Conservation (phyloP, 805 yeast genomes). For the Candida stauntonica region DNA sequence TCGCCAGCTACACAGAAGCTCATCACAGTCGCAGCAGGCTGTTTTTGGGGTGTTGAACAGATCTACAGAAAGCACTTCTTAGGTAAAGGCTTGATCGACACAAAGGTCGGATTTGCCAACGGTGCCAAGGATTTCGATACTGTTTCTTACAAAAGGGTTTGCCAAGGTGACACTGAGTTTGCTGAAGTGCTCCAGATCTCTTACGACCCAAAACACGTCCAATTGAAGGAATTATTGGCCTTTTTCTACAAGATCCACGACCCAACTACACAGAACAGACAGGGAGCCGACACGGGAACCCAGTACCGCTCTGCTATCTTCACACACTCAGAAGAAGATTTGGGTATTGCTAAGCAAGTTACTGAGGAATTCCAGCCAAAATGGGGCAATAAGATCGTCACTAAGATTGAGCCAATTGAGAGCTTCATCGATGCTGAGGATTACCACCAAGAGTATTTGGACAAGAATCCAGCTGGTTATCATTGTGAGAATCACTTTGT, state of each 20-base stretch:
- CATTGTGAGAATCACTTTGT: conserved; percentile 87
- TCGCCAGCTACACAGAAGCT: conserved; percentile 45
- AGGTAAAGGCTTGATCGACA: conserved; percentile 62
- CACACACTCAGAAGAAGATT: conserved; percentile 47
- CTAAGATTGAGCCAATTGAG: conserved; percentile 62
- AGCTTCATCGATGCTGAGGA: conserved; percentile 93
- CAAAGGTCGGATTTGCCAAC: conserved; percentile 88
- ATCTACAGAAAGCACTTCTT: conserved; percentile 69
- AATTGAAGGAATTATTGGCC: conserved; percentile 60
- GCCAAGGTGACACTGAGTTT: conserved; percentile 63
- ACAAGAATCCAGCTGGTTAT: conserved; percentile 79
- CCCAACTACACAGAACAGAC: conserved; percentile 78
- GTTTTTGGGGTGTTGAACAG: conserved; percentile 90
- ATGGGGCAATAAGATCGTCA: conserved; percentile 67
- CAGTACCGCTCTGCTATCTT: conserved; percentile 88
- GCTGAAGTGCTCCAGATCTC: conserved; percentile 86
- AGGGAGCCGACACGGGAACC: conserved; percentile 86
- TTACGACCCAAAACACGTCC: conserved; percentile 65
- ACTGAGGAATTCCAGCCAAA: conserved; percentile 57
- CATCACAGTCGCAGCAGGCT: conserved; percentile 61
- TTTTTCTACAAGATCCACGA: conserved; percentile 92
- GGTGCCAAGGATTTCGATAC: conserved; percentile 41
- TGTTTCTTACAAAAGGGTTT: conserved; percentile 70
- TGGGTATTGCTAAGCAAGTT: conserved; percentile 39
- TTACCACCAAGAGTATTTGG: conserved; percentile 82